Evolutionary conservation across 805 yeast genomes (phyloP).

Genomic region (Wickerhamiella cacticola): DNA sequence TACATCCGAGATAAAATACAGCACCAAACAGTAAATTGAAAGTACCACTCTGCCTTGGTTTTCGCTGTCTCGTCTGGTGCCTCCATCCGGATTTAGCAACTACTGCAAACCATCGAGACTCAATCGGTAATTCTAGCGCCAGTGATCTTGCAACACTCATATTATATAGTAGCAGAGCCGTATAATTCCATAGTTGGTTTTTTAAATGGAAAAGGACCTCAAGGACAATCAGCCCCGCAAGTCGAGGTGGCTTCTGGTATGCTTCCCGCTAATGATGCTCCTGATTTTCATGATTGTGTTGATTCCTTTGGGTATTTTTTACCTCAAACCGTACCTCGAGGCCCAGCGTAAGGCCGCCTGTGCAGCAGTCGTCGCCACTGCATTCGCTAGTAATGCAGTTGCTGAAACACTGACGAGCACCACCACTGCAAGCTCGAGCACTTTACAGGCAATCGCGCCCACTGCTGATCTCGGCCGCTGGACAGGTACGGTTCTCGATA

Average conservation of each 20-base stretch:
- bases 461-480: not conserved
- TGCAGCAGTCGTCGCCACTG: not conserved
- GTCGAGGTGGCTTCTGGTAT: not conserved
- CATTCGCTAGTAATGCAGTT: no score
- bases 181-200: not conserved
- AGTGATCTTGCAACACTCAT: not conserved
- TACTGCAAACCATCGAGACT: no score
- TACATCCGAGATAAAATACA: no score
- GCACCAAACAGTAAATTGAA: no score
- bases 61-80: no score
- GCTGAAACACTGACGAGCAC: not conserved
- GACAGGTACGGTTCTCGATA: slow-evolving; percentile 19
- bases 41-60: no score
- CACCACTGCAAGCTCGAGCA: not conserved
- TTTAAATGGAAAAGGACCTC: not conserved
- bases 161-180: no score
- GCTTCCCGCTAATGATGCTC: slow-evolving; percentile 3
- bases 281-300: slow-evolving; percentile 5
- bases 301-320: slow-evolving; percentile 8
- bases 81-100: no score
- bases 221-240: slow-evolving; percentile 9
- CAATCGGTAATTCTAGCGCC: no score
- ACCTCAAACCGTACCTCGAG: not conserved
- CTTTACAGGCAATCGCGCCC: not conserved
- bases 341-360: not conserved